Evolutionary conservation across 176 grass and related monocot genomes (phyloP).

Genomic region (Hsuehochloa calcarea): DNA sequence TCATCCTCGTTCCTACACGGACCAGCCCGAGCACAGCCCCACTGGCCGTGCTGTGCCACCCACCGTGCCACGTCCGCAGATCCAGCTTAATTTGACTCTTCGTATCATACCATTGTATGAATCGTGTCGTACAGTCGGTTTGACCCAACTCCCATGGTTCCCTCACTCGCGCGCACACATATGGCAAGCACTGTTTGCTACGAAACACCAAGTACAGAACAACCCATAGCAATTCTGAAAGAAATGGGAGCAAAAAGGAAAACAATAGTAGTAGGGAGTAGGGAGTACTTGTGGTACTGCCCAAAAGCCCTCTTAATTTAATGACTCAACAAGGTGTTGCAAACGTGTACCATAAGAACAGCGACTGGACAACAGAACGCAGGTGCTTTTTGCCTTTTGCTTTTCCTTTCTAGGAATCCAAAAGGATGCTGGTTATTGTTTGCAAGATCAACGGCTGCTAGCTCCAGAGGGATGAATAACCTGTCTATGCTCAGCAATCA

Average conservation of each 20-base stretch:
- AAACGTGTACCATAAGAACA: slow-evolving; percentile 24
- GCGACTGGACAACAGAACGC: slow-evolving; percentile 12
- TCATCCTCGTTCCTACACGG: no score
- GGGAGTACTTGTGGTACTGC: neutral
- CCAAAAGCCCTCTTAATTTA: neutral
- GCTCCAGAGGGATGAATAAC: neutral
- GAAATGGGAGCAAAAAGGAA: neutral
- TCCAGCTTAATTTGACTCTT: no score
- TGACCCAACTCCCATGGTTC: no score
- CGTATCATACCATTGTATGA: no score
- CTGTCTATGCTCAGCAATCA: neutral
- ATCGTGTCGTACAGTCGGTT: no score
- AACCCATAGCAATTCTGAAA: neutral
- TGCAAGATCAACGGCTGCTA: slow-evolving; percentile 1
- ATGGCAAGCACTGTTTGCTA: neutral
- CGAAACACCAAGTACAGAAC: neutral
- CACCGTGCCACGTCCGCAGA: no score
- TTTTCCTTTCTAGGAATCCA: neutral
- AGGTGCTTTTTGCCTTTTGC: neutral
- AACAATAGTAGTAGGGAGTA: neutral
- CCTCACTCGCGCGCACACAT: neutral
- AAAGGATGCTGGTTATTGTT: neutral
- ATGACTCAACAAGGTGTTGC: neutral
- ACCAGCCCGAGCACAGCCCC: no score
- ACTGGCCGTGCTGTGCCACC: no score